Percentiles rank a stretch among this genome's conserved stretches.
phyloP scores from a whole-genome alignment of 2,329 filamentous ascomycete genomes.

The Penicillium sp. region DNA sequence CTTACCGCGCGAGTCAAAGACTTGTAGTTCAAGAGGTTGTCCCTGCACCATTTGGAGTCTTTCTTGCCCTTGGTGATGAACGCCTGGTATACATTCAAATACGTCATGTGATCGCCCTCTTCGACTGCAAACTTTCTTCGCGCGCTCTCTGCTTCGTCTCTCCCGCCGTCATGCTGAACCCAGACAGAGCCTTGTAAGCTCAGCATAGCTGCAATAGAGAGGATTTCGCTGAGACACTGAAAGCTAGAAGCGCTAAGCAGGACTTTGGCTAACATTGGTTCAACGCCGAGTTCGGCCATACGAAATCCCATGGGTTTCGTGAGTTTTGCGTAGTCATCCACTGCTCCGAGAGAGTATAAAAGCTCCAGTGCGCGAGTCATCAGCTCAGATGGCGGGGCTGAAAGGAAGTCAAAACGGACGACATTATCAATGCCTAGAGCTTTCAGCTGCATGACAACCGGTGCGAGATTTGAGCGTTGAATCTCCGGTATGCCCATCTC shows the following conservation, averaged over 20 bases:
- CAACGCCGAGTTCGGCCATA: slow-evolving; percentile 90
- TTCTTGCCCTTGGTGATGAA: slow-evolving; percentile 81
- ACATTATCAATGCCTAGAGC: slow-evolving; percentile 94
- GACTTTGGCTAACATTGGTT: slow-evolving; percentile 93
- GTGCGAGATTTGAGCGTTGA: slow-evolving; percentile 84
- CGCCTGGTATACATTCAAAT: slow-evolving; percentile 88
- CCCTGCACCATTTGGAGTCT: slow-evolving; percentile 79
- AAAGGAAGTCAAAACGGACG: slow-evolving; percentile 83
- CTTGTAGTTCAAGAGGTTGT: slow-evolving; percentile 84
- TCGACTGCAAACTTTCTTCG: slow-evolving; percentile 82
- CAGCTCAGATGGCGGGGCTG: slow-evolving; percentile 77
- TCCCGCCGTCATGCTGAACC: slow-evolving; percentile 74
- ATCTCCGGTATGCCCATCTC: slow-evolving; percentile 82
- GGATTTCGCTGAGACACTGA: slow-evolving; percentile 75
- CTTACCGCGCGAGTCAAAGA: slow-evolving; percentile 76
- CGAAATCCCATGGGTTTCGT: slow-evolving; percentile 80
- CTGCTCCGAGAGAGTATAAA: slow-evolving; percentile 77
- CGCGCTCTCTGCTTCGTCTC: slow-evolving; percentile 68
- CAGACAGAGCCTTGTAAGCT: slow-evolving; percentile 79
- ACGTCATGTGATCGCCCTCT: slow-evolving; percentile 88
- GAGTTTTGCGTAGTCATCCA: slow-evolving; percentile 86
- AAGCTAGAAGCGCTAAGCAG: slow-evolving; percentile 72
- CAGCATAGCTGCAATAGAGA: slow-evolving; percentile 92
- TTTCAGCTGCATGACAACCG: slow-evolving; percentile 85
- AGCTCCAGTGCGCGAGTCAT: slow-evolving; percentile 83